Percentiles rank a stretch among this genome's conserved stretches.
Conservation (phyloP, 1,284 basidiomycete genomes). For the Ganoderma sinense region DNA sequence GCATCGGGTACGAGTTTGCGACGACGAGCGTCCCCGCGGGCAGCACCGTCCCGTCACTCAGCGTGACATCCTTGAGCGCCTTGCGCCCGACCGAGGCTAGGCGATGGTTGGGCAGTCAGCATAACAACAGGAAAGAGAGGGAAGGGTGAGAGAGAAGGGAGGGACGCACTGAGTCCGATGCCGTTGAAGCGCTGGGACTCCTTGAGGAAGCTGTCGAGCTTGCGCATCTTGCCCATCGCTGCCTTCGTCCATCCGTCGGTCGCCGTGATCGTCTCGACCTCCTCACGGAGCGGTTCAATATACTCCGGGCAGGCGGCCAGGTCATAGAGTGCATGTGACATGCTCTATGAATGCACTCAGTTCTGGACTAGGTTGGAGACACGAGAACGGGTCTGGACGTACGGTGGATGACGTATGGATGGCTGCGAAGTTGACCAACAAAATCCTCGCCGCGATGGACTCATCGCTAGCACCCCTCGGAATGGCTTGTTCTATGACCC, state of each 20-base stretch:
- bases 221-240: conserved; percentile 51
- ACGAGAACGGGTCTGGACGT: conserved; percentile 40
- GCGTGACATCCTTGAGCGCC: conserved; percentile 46
- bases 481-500: conserved; percentile 1
- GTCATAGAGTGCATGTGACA: conserved; percentile 47
- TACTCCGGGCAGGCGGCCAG: conserved; percentile 51
- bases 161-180: conserved; percentile 32
- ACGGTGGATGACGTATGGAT: conserved; percentile 9
- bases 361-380: conserved; percentile 20
- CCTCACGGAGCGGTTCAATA: conserved; percentile 50
- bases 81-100: conserved; percentile 45
- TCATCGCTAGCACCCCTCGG: not conserved
- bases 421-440: conserved; percentile 6
- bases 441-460: not conserved
- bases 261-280: conserved; percentile 30
- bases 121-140: too few relatives aligned
- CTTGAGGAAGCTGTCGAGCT: conserved; percentile 60
- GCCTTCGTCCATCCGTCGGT: conserved; percentile 56
- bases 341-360: conserved; percentile 48
- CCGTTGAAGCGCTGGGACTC: conserved; percentile 52
- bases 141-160: not conserved
- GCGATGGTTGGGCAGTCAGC: not conserved
- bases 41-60: conserved; percentile 52
- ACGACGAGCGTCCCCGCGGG: conserved; percentile 40
- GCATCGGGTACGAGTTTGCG: conserved; percentile 11